phyloP scores from a whole-genome alignment of 257 asterid genomes.

The Petunia axillaris region DNA sequence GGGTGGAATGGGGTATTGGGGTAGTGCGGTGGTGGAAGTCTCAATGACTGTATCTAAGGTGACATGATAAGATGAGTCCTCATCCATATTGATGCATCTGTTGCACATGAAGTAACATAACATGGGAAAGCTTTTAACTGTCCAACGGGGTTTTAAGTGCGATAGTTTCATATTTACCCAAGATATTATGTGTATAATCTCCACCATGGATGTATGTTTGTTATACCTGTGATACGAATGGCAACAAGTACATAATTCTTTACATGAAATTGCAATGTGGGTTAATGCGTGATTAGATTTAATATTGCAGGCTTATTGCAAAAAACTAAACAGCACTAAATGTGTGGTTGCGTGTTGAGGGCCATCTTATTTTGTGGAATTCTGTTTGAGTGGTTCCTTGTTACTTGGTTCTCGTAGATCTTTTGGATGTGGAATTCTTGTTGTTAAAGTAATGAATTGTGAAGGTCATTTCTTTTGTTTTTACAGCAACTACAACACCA shows the following conservation, averaged over 20 bases:
- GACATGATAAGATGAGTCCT: conserved; percentile 10
- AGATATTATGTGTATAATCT: conserved; percentile 3
- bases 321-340: background rate
- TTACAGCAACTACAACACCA: conserved; percentile 39
- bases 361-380: background rate
- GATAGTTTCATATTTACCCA: background rate
- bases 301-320: background rate
- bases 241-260: background rate
- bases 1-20: background rate
- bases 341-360: background rate
- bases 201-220: background rate
- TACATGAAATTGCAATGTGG: background rate
- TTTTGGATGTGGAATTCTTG: background rate
- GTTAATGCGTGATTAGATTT: background rate
- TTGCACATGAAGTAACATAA: background rate
- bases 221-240: background rate
- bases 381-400: background rate
- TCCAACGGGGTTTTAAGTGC: background rate
- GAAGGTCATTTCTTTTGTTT: background rate
- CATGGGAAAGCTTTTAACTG: background rate
- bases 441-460: background rate
- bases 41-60: background rate
- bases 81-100: background rate
- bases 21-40: background rate
- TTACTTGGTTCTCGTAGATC: background rate